phyloP scores from a whole-genome alignment of 192 early-diverging fungal genomes.

The Linderina pennispora region DNA sequence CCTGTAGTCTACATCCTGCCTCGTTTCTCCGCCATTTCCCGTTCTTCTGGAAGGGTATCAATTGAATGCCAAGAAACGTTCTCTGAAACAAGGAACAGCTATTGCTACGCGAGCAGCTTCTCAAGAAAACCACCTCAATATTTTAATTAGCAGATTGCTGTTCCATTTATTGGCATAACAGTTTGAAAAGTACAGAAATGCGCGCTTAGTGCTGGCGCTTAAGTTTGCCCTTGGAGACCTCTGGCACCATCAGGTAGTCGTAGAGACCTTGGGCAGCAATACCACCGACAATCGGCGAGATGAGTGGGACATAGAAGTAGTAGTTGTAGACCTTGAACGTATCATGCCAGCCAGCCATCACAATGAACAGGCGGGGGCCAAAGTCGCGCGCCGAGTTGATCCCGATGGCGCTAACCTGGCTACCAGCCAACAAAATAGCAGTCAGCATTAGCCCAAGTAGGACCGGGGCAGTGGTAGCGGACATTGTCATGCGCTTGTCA shows the following conservation, averaged over 20 bases:
- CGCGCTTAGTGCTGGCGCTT: background rate
- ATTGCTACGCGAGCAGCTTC: too few relatives aligned
- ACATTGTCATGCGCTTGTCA: slow-evolving; percentile 2
- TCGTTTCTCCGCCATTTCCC: too few relatives aligned
- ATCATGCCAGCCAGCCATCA: slow-evolving; percentile 50
- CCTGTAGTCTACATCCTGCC: too few relatives aligned
- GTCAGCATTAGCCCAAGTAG: background rate
- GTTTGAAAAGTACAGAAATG: background rate
- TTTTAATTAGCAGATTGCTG: too few relatives aligned
- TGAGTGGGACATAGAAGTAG: slow-evolving; percentile 55
- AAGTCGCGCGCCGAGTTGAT: slow-evolving; percentile 24
- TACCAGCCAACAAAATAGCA: background rate
- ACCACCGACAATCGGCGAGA: slow-evolving; percentile 51
- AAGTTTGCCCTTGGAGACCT: background rate
- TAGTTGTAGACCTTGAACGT: slow-evolving; percentile 43
- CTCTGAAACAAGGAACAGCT: background rate
- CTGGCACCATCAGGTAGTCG: background rate
- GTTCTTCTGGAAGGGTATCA: too few relatives aligned
- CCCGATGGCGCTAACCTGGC: background rate
- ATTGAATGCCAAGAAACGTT: too few relatives aligned
- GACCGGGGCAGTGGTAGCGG: background rate
- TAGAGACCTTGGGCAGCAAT: background rate
- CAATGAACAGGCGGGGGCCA: slow-evolving; percentile 8
- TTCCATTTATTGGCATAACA: too few relatives aligned
- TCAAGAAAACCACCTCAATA: too few relatives aligned